A percentile compares a stretch with the other conserved stretches of the same genome.
phyloP scores from a whole-genome alignment of 495 filamentous ascomycete species.

The Aspergillus asperescens region DNA sequence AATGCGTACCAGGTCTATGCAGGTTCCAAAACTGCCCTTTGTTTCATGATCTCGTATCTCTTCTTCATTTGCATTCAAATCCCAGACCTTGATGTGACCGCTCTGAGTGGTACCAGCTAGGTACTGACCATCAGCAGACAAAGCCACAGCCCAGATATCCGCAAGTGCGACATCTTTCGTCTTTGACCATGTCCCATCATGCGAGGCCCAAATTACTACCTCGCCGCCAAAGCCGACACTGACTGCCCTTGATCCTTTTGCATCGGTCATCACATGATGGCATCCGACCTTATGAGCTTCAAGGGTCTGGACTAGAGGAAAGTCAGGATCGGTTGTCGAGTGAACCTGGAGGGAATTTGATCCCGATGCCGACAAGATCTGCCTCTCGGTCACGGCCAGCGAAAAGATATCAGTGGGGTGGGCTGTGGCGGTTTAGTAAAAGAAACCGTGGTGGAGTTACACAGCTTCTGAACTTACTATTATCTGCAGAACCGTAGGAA shows the following conservation, averaged over 20 bases:
- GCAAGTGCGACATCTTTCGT: slow-evolving; percentile 45
- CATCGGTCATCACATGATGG: slow-evolving; percentile 75
- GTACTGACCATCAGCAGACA: slow-evolving; percentile 75
- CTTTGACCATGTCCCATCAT: slow-evolving; percentile 51
- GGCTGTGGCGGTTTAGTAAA: slow-evolving; percentile 41
- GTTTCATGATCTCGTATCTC: slow-evolving; percentile 82
- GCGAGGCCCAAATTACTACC: slow-evolving; percentile 68
- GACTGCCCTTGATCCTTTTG: slow-evolving; percentile 63
- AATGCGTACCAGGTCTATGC: slow-evolving; percentile 66
- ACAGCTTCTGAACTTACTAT: slow-evolving; percentile 54
- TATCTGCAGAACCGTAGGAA: slow-evolving; percentile 79
- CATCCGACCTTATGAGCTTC: slow-evolving; percentile 78
- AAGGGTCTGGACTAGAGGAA: slow-evolving; percentile 72
- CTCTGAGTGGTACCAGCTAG: slow-evolving; percentile 77
- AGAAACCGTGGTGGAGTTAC: not conserved
- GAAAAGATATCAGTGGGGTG: slow-evolving; percentile 88
- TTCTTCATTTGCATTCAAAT: slow-evolving; percentile 48
- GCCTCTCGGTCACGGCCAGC: slow-evolving; percentile 70
- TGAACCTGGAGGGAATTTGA: slow-evolving; percentile 74
- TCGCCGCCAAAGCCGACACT: slow-evolving; percentile 86
- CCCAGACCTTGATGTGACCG: slow-evolving; percentile 86
- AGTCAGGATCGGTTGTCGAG: slow-evolving; percentile 60
- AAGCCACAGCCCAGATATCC: slow-evolving; percentile 78
- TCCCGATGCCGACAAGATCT: slow-evolving; percentile 77
- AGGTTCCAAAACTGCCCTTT: slow-evolving; percentile 82